Base-by-base conservation (phyloP, 2,329 filamentous ascomycete genomes). In the Plectosphaerella plurivora region DNA sequence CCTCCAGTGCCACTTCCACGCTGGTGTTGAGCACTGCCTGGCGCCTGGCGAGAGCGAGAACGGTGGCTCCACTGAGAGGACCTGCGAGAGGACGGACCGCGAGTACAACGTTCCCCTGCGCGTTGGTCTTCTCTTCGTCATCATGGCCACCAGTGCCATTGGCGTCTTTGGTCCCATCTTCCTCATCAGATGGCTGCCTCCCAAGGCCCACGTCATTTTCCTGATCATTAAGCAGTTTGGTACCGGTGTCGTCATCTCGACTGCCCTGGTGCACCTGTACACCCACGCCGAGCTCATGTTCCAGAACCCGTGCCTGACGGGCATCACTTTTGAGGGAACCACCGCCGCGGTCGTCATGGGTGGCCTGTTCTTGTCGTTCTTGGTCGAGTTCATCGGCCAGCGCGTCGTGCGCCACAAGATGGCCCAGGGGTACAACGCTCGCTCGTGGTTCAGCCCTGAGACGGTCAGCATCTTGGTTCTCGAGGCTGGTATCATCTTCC, bases 281-380 rank as follows among this genome's bases (percentile, higher is more conserved):
- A 90, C 87, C 0, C 87, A 92, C 56, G 87, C 88, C 1, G 69
- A 75, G 8, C 74, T 91, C 25, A 89, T 90, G 84, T 91, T 92
- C 60, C 71, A 65, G 18, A 90, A 88, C 58, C 71, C 83, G 48
- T 92, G 88, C 60, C 68, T 92, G 12, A 83, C 84, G 4, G 75
- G 77, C 8, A 69, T 91, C 3, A 63, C 72, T 5, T 92, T 88
- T 60, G 88, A 92, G 66, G 80, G 74, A 4, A 88, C 84, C 0
- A 82, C 87, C 0, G 80, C 86, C 0, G 83, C 87, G 2, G 82
- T 92, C 41, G 77, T 88, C 46, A 87, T 91, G 82, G 88, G 83
- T 0, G 88, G 88, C 1, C 69, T 90, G 1, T 87, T 91, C 65
- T 58, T 91, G 3, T 86, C 88, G 0, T 91, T 91, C 66, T 60